Conservation (phyloP, 495 filamentous ascomycete genomes). For the Aspergillus kassunensis region DNA sequence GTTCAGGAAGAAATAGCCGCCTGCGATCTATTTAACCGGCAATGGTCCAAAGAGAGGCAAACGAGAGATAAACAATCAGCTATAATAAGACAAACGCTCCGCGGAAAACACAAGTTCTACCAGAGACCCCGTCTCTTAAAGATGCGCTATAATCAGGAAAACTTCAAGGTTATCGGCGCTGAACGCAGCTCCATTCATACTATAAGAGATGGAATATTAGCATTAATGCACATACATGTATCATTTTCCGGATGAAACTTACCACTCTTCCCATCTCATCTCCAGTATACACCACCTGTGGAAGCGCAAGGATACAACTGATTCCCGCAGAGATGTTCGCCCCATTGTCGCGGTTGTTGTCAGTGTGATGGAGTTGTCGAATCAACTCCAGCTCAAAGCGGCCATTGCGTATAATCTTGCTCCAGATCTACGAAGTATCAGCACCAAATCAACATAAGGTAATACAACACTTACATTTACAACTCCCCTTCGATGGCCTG, state of each 20-base stretch:
- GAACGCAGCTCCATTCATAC: conserved; percentile 91
- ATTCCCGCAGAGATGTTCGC: conserved; percentile 77
- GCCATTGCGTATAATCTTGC: conserved; percentile 47
- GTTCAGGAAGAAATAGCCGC: conserved; percentile 4
- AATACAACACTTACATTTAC: conserved; percentile 57
- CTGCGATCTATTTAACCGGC: background rate
- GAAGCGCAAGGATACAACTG: conserved; percentile 80
- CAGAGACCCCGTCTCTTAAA: background rate
- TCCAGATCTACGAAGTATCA: conserved; percentile 45
- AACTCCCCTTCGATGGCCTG: conserved; percentile 77
- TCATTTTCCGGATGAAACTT: conserved; percentile 23
- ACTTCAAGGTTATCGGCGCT: conserved; percentile 38
- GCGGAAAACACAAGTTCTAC: background rate
- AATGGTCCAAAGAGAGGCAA: background rate
- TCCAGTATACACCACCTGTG: conserved; percentile 83
- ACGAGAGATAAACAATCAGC: background rate
- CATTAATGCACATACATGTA: background rate
- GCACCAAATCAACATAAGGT: background rate
- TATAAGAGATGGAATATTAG: conserved; percentile 34
- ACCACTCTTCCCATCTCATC: conserved; percentile 86
- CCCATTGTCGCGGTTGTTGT: conserved; percentile 66
- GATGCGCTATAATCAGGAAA: background rate
- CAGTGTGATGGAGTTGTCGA: conserved; percentile 78
- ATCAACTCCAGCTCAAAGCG: conserved; percentile 59
- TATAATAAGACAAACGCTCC: background rate